These are phyloP conservation scores for Escallonia herrerae DNA, from an alignment of 129 eudicot genomes.

Conservation along the genomic window DNA sequence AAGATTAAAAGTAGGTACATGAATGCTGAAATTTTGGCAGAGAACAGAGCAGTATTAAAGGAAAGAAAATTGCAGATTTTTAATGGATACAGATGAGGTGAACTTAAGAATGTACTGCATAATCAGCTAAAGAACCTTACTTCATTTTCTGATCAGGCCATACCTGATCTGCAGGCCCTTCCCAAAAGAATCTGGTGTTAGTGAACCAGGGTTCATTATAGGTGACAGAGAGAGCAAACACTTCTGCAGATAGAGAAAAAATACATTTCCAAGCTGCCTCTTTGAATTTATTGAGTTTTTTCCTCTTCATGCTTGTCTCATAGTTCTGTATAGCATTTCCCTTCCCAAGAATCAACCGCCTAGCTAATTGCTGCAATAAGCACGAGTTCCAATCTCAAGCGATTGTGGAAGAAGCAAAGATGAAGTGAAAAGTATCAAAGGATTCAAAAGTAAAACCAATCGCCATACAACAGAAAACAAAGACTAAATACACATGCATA, in stretches of 20 bases:
- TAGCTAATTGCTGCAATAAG: conserved; percentile 30
- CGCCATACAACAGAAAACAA: neutral
- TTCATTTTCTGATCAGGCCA: conserved; percentile 54
- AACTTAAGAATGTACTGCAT: neutral
- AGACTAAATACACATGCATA: neutral
- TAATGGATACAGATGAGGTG: neutral
- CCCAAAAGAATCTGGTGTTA: conserved; percentile 38
- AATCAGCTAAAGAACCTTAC: conserved; percentile 20
- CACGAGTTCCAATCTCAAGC: neutral
- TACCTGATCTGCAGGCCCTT: conserved; percentile 37
- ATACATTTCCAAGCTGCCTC: conserved; percentile 54
- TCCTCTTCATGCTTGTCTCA: conserved; percentile 22
- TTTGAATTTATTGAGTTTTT: conserved; percentile 39
- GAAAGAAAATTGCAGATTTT: no score
- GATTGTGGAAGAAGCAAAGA: neutral
- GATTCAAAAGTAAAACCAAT: neutral
- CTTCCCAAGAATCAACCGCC: conserved; percentile 31
- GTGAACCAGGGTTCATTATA: conserved; percentile 52
- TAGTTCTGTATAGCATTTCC: conserved; percentile 6
- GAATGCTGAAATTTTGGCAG: no score
- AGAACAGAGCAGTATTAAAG: no score
- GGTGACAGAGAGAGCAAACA: conserved; percentile 31
- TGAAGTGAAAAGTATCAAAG: neutral
- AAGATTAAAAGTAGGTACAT: no score
- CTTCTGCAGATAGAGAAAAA: conserved; percentile 40